Evolutionary conservation across 371 early-diverging fungal species (phyloP).

Genomic region (Apophysomyces trapeziformis): DNA sequence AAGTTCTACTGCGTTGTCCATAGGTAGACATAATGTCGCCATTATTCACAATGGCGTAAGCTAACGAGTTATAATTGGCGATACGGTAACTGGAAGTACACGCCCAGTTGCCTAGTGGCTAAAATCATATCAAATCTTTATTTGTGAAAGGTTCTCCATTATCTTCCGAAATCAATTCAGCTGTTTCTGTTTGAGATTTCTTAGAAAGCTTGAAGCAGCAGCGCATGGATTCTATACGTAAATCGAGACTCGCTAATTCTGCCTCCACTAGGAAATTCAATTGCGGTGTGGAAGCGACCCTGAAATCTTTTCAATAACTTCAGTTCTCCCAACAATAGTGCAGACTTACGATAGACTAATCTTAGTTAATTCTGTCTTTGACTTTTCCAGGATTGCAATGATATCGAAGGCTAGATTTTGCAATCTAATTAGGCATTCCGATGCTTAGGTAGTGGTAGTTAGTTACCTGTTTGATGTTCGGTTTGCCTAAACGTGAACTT

Average conservation of each 20-base stretch:
- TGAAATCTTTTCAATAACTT: background rate
- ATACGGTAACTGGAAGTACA: too few species aligned
- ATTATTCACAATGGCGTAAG: too few species aligned
- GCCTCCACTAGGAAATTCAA: background rate
- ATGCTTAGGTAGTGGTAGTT: background rate
- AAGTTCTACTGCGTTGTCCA: too few species aligned
- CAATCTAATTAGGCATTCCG: too few species aligned
- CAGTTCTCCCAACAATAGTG: background rate
- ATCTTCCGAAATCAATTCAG: background rate
- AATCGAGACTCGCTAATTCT: background rate
- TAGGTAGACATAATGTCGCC: too few species aligned
- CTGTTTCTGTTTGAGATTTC: too few species aligned
- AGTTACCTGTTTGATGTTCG: conserved; percentile 1
- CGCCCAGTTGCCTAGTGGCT: too few species aligned
- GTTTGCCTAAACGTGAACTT: background rate
- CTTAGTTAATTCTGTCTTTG: background rate
- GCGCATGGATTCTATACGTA: background rate
- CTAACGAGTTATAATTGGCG: too few species aligned
- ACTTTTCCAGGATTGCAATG: background rate
- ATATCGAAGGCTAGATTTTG: background rate
- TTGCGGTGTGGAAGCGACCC: background rate
- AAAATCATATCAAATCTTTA: too few species aligned
- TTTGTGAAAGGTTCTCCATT: background rate
- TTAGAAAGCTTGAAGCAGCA: background rate
- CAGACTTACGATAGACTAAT: background rate